phyloP scores from a whole-genome alignment of 2,329 filamentous ascomycete genomes.

The Pseudonectria foliicola region DNA sequence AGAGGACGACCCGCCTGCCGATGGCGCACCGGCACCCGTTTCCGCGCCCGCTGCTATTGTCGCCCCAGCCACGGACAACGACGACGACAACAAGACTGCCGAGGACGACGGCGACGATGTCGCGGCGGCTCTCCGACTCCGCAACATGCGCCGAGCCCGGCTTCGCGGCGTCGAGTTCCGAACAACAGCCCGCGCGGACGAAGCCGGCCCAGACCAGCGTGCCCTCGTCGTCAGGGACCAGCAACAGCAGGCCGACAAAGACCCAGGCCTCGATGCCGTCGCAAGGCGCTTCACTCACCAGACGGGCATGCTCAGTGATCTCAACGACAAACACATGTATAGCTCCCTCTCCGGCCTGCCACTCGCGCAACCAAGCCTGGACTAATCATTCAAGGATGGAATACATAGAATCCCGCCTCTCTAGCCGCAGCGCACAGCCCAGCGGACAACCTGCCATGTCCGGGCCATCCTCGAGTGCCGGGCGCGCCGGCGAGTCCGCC shows the following conservation, averaged over 20 bases:
- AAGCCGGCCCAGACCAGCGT: conserved; percentile 22
- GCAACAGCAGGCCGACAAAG: conserved; percentile 18
- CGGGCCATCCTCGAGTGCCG: background rate
- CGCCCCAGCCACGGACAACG: conserved; percentile 1
- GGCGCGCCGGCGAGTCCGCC: conserved; percentile 1
- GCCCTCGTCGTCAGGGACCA: conserved; percentile 29
- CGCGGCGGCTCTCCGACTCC: conserved; percentile 44
- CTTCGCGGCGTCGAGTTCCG: conserved; percentile 52
- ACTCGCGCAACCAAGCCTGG: conserved; percentile 5
- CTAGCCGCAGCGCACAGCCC: conserved; percentile 43
- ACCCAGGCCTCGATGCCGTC: conserved; percentile 19
- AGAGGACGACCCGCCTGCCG: conserved; percentile 13
- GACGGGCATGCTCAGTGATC: conserved; percentile 59
- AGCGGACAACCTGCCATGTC: conserved; percentile 5
- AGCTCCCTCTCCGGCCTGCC: conserved; percentile 21
- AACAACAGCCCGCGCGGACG: conserved; percentile 20
- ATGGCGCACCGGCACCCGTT: background rate
- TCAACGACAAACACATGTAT: conserved; percentile 74
- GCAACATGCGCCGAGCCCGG: conserved; percentile 43
- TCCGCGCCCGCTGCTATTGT: conserved; percentile 1
- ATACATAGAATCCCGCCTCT: conserved; percentile 76
- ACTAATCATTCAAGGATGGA: conserved; percentile 73
- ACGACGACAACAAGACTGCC: conserved; percentile 9
- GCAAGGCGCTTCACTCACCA: conserved; percentile 60
- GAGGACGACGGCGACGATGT: conserved; percentile 29